Conservation (phyloP, 352 stramenopile genomes). For the Phytophthora hybrid region DNA sequence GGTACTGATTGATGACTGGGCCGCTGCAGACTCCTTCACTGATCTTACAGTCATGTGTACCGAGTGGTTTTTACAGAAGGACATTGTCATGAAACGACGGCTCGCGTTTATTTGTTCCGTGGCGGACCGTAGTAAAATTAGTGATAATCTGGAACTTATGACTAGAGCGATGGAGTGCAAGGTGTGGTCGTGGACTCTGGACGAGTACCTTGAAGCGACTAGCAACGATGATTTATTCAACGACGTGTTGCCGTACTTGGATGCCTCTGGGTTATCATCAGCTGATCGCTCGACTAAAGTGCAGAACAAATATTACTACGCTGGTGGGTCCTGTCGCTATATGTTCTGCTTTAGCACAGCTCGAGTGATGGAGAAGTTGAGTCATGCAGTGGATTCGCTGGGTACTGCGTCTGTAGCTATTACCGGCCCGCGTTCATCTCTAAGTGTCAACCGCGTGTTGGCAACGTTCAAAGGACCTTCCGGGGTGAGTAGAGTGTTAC, state of each 20-base stretch:
- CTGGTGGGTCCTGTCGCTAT: conserved; percentile 18
- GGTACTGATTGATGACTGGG: conserved; percentile 8
- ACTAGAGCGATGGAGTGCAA: conserved; percentile 6
- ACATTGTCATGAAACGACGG: not conserved
- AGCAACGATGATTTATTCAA: conserved; percentile 17
- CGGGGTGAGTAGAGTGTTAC: not conserved
- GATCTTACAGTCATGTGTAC: conserved; percentile 8
- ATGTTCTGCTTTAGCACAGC: conserved; percentile 9
- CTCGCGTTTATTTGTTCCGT: conserved; percentile 20
- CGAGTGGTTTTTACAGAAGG: not conserved
- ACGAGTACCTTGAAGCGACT: conserved; percentile 28
- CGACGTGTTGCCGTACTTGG: conserved; percentile 5
- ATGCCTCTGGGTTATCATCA: not conserved
- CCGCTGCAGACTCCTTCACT: not conserved
- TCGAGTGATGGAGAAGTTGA: not conserved
- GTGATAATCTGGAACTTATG: conserved; percentile 19
- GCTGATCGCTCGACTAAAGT: conserved; percentile 2
- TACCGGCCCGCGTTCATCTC: not conserved
- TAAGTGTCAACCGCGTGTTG: not conserved
- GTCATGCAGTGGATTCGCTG: not conserved
- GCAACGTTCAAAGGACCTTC: not conserved
- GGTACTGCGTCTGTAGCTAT: not conserved
- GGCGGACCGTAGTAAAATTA: conserved; percentile 14
- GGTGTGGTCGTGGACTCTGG: conserved; percentile 26
- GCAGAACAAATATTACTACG: conserved; percentile 18